A percentile compares a stretch with the other conserved stretches of the same genome.
These are phyloP conservation scores for Chondrostereum purpureum DNA, from an alignment of 1,284 basidiomycete species.

Conservation along the genomic window DNA sequence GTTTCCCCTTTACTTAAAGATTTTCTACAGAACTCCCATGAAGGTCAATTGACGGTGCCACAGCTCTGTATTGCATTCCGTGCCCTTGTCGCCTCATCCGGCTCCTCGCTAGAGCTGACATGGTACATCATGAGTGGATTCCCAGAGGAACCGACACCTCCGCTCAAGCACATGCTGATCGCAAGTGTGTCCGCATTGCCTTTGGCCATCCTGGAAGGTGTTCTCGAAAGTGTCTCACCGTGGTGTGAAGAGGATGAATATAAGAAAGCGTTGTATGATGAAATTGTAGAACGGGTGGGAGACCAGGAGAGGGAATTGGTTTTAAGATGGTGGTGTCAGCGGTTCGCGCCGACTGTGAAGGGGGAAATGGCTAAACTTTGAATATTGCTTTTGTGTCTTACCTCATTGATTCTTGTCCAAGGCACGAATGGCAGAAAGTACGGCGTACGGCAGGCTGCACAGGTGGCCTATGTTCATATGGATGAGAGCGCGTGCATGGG, in stretches of 20 bases:
- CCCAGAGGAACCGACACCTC: conserved; percentile 24
- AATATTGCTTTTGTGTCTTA: too few relatives aligned
- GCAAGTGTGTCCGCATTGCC: conserved; percentile 55
- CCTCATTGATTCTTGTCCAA: too few relatives aligned
- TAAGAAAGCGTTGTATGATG: conserved; percentile 48
- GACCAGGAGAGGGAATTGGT: conserved; percentile 60
- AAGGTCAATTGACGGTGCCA: conserved; percentile 46
- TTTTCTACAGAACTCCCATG: conserved; percentile 51
- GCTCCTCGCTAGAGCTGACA: conserved; percentile 34
- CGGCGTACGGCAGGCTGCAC: too few relatives aligned
- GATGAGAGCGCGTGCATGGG: too few relatives aligned
- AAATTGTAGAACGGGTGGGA: conserved; percentile 55
- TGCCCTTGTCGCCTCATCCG: conserved; percentile 3
- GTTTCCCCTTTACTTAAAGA: neutral
- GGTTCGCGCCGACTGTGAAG: neutral
- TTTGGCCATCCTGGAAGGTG: conserved; percentile 42
- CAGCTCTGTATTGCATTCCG: conserved; percentile 53
- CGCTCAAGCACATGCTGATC: conserved; percentile 48
- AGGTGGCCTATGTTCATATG: too few relatives aligned
- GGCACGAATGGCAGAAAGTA: too few relatives aligned
- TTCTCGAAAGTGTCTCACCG: conserved; percentile 45
- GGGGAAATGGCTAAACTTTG: neutral
- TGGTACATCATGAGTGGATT: conserved; percentile 58
- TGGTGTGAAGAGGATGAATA: conserved; percentile 18
- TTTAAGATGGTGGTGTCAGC: conserved; percentile 62